Evolutionary conservation across 495 filamentous ascomycete species (phyloP).

Genomic region (Penicillium diatomitis): DNA sequence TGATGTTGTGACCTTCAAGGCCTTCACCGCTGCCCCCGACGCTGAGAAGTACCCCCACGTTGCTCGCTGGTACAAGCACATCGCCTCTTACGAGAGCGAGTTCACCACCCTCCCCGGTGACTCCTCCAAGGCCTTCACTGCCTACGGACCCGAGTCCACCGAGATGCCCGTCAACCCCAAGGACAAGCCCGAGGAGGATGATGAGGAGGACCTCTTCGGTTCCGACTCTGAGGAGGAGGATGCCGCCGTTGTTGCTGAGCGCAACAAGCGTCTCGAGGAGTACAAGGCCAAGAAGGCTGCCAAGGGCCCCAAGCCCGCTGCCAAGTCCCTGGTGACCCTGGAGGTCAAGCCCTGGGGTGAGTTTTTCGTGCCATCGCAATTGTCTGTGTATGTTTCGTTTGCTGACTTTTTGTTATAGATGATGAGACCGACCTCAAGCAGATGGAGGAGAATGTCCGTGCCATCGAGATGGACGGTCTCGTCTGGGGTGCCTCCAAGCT

Average conservation of each 20-base stretch:
- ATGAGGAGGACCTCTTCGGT: conserved; percentile 81
- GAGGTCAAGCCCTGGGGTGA: conserved; percentile 99
- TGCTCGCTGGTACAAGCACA: conserved; percentile 98
- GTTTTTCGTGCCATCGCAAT: conserved; percentile 8
- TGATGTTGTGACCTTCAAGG: conserved; percentile 91
- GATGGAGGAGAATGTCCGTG: conserved; percentile 73
- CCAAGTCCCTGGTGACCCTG: conserved; percentile 91
- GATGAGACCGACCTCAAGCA: conserved; percentile 85
- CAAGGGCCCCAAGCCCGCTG: conserved; percentile 72
- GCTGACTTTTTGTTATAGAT: conserved; percentile 45
- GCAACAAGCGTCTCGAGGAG: conserved; percentile 79
- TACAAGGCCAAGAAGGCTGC: conserved; percentile 96
- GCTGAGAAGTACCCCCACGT: conserved; percentile 84
- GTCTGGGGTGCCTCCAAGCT: conserved; percentile 93
- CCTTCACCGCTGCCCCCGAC: conserved; percentile 63
- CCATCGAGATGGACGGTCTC: conserved; percentile 87
- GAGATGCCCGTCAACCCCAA: conserved; percentile 74
- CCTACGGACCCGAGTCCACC: conserved; percentile 79
- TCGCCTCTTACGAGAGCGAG: conserved; percentile 78
- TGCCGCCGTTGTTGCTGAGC: conserved; percentile 68
- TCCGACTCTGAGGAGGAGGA: conserved; percentile 88
- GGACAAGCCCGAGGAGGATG: conserved; percentile 66
- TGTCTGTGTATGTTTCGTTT: neutral
- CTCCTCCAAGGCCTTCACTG: conserved; percentile 73
- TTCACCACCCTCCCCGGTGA: conserved; percentile 89